phyloP scores from a whole-genome alignment of 495 filamentous ascomycete genomes.

The Penicillium egyptiacum region DNA sequence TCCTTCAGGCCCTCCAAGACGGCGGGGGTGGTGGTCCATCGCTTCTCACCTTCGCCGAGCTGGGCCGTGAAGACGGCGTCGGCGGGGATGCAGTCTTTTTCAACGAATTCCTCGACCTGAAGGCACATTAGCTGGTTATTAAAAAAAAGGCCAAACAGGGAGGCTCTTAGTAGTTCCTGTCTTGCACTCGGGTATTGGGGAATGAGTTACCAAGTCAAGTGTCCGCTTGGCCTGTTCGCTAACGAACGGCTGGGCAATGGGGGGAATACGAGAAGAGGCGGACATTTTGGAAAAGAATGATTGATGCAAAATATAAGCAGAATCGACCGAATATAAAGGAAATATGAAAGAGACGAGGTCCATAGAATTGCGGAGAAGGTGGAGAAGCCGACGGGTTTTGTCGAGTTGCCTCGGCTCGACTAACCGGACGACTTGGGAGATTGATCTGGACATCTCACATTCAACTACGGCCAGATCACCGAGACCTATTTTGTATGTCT shows the following conservation, averaged over 20 bases:
- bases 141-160: neutral
- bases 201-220: constrained; percentile 55
- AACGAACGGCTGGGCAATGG: constrained; percentile 65
- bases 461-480: constrained; percentile 16
- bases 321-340: constrained; percentile 5
- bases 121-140: constrained; percentile 10
- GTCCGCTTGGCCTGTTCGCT: constrained; percentile 80
- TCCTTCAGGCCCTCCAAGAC: constrained; percentile 87
- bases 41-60: constrained; percentile 68
- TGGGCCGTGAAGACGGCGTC: constrained; percentile 76
- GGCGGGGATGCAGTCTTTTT: constrained; percentile 90
- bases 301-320: neutral
- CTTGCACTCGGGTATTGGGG: neutral
- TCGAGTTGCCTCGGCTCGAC: constrained; percentile 25
- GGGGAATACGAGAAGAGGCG: constrained; percentile 62
- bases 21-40: constrained; percentile 75
- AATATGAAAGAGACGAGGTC: constrained; percentile 19
- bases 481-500: too few species aligned
- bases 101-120: constrained; percentile 90
- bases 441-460: neutral
- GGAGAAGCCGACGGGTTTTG: constrained; percentile 33
- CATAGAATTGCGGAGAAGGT: constrained; percentile 31
- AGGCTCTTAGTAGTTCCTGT: too few species aligned
- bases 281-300: constrained; percentile 45
- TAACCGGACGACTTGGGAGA: neutral